Conservation (phyloP, 441 rosid species). For the Syzygium malaccense region DNA sequence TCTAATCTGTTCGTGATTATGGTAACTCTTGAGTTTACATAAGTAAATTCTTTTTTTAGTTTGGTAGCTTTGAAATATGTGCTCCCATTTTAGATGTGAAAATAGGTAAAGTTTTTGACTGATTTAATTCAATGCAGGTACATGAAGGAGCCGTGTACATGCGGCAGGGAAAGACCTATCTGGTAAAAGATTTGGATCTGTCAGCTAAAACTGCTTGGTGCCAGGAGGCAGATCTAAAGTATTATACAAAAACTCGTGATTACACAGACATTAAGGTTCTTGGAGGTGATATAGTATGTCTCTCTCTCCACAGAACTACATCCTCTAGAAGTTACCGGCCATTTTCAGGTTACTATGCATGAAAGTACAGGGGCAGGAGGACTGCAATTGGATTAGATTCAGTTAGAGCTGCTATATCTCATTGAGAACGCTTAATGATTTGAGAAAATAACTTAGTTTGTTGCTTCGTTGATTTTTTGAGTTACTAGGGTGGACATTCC, state of each 20-base stretch:
- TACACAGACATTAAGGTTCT: constrained; percentile 65
- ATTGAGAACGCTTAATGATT: background rate
- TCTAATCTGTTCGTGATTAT: background rate
- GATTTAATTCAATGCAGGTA: constrained; percentile 29
- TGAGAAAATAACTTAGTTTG: background rate
- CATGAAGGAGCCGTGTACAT: constrained; percentile 85
- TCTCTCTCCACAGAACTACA: background rate
- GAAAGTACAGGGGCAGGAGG: background rate
- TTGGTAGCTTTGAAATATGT: background rate
- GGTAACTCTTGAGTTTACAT: background rate
- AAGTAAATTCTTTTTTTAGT: background rate
- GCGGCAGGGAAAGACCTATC: constrained; percentile 86
- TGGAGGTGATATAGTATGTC: constrained; percentile 74
- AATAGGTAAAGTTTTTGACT: background rate
- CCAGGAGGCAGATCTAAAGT: constrained; percentile 50
- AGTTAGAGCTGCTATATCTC: background rate
- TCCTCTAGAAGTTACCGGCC: background rate
- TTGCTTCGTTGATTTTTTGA: background rate
- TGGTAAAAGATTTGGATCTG: constrained; percentile 56
- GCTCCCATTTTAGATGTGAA: background rate
- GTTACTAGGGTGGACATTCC: background rate
- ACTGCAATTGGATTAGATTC: background rate
- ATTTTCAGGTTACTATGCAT: background rate
- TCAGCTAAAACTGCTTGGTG: constrained; percentile 72
- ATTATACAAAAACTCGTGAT: constrained; percentile 82